phyloP scores from a whole-genome alignment of 305 asterid species.

The Solanum aculeatissimum region DNA sequence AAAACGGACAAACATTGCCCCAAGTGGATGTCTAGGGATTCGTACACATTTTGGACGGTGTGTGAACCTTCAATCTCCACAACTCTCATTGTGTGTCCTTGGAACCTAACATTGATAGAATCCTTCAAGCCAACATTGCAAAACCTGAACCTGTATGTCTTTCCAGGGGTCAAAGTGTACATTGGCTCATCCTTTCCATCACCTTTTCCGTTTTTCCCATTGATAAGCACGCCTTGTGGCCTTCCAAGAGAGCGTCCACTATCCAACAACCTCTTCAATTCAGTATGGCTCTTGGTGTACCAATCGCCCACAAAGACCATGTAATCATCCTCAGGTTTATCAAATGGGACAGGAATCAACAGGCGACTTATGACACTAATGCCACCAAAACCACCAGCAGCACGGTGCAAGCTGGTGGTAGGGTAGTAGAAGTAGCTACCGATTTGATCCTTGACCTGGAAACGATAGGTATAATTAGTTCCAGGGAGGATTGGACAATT shows the following conservation, averaged over 20 bases:
- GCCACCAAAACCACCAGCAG: conserved; percentile 41
- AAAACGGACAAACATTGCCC: conserved; percentile 53
- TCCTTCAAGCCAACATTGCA: conserved; percentile 65
- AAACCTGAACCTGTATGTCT: conserved; percentile 44
- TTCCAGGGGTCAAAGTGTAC: conserved; percentile 35
- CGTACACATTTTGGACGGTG: conserved; percentile 45
- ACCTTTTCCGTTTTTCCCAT: conserved; percentile 34
- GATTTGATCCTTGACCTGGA: conserved; percentile 57
- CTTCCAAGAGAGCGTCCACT: conserved; percentile 30
- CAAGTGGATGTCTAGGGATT: conserved; percentile 50
- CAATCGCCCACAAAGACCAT: conserved; percentile 31
- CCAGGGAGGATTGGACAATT: conserved; percentile 38
- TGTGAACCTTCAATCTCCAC: conserved; percentile 77
- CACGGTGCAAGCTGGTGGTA: conserved; percentile 32
- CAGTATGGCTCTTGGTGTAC: conserved; percentile 23
- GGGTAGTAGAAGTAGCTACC: conserved; percentile 49
- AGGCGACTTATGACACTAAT: conserved; percentile 28
- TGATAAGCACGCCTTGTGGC: conserved; percentile 43
- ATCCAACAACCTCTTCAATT: conserved; percentile 22
- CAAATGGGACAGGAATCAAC: conserved; percentile 42
- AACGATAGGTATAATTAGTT: conserved; percentile 26
- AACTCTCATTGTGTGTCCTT: conserved; percentile 37
- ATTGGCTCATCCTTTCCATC: conserved; percentile 36
- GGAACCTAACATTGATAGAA: conserved; percentile 47
- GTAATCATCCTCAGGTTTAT: conserved; percentile 30